A percentile compares a stretch with the other conserved stretches of the same genome.
These are phyloP conservation scores for Macrolepiota dolichaula DNA, from an alignment of 768 basidiomycete genomes.

Conservation along the genomic window DNA sequence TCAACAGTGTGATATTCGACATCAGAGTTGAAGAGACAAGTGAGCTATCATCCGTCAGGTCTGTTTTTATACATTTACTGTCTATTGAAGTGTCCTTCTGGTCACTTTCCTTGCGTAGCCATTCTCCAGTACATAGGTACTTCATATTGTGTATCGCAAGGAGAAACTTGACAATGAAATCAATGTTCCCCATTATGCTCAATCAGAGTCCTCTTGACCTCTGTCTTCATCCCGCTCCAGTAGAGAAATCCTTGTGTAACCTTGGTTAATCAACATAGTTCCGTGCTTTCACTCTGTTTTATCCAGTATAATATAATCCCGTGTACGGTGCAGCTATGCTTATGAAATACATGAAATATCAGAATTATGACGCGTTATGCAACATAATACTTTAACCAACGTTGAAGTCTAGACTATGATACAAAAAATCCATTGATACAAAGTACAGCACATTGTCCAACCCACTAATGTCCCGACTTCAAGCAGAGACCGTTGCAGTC, in stretches of 20 bases:
- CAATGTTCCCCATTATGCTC: no score
- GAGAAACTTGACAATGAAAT: no score
- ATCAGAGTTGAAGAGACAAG: no score
- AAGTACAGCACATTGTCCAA: neutral
- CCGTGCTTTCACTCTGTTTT: neutral
- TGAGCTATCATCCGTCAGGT: no score
- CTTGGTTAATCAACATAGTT: neutral
- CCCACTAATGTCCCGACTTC: neutral
- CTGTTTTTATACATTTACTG: no score
- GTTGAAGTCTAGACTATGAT: neutral
- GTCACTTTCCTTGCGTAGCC: no score
- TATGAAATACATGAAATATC: neutral
- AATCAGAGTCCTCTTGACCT: neutral
- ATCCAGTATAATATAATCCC: no score
- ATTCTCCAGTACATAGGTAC: no score
- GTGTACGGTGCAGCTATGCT: no score
- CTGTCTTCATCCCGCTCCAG: neutral
- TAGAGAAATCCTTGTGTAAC: neutral
- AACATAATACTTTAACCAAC: neutral
- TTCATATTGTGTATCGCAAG: no score
- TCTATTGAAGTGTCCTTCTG: no score
- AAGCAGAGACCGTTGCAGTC: slow-evolving; percentile 1
- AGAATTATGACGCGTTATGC: neutral
- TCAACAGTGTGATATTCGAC: no score
- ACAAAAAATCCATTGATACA: neutral